Base-by-base conservation (phyloP, 441 rosid genomes). In the Adansonia grandidieri region DNA sequence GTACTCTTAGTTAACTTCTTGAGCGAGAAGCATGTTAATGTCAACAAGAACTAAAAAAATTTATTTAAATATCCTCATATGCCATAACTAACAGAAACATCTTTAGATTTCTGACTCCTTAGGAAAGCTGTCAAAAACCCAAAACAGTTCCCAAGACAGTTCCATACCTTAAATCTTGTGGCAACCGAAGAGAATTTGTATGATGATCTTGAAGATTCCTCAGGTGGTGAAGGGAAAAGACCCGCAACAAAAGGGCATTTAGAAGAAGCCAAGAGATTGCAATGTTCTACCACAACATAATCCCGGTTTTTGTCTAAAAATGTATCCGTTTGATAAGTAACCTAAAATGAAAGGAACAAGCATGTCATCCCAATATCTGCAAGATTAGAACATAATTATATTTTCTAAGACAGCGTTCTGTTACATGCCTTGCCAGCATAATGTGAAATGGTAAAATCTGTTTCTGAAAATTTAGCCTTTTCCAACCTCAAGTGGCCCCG, bases 371-470 rank as follows among this genome's bases (percentile, higher is more conserved):
- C 72, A 75, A 66, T 72, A 75, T 79, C 42, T 80, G 44, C 42
- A 32, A 32, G 63, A 22, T 74, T 75, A 79, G 69, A 76, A 79
- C 47, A 84, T 73, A 62, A 68, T 47, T 54, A 20, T 51, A 44
- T 80, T 61, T 83, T 75, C 48, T 70, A 76, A 9, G 44, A 75
- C 68, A 63, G 60, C 47, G 48, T 51, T 54, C 56, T 53, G 42
- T 40, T 53, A 84, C 93, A 81, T 91, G 85, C 99, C 98, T 92
- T 96, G 89, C 99, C 99, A 88, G 99, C 99, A 90, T 96, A 96
- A 84, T 93, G 99, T 75, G 94, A 90, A 71, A 96, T 77, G 11
- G 88, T 89, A 85, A 96, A 93, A 85, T 96, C 99, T n/a, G 98
- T 91, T 89, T 96, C 98, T 13, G 98, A 96, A 88, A 96, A 96